Evolutionary conservation across 257 asterid genomes (phyloP), one percentile per base, ranked within the genome.

Genomic region (Forsythia viridissima): DNA sequence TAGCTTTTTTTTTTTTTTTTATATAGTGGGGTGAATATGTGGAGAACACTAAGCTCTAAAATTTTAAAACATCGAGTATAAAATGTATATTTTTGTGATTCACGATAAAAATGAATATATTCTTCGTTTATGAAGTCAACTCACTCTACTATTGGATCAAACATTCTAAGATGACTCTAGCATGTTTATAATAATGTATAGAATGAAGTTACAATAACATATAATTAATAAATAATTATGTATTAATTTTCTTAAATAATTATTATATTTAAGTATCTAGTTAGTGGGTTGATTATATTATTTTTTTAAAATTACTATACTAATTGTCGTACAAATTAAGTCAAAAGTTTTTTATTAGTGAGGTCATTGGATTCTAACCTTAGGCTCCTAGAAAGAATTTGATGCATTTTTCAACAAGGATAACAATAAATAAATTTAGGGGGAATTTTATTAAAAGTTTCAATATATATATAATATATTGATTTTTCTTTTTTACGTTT

Each of bases 131-230:
- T 43, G 15, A 81, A 81, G 89, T 86, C 87, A 83, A 83, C 85
- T 36, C 77, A 59, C 77, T 59, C 71, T 71, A 41, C 77, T 80
- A 81, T 79, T 83, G 84, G 84, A 20, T 59, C 12, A 8, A 1
- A 57, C 30, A 88, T 88, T 90, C 89, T 80, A 72, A 80, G 84
- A 84, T 87, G 92, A 90, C 92, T 82, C 81, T 7, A n/a, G 5
- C 67, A 8, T 57, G 34, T 7, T 13, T 59, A 59, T 18, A 18
- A 55, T 55, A 57, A 16, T 57, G 11, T 57, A 6, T 5, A 2
- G 20, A 74, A 79, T 75, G 39, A 73, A 0, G 24, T 8, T 1
- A 12, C 61, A 67, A 75, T 78, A 75, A 24, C 44, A 43, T n/a
- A 24, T 4, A 10, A 72, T 73, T 76, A 77, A 69, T 71, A 48